These are phyloP conservation scores for Hyaloscypha variabilis DNA, from an alignment of 495 filamentous ascomycete genomes.

Conservation along the genomic window DNA sequence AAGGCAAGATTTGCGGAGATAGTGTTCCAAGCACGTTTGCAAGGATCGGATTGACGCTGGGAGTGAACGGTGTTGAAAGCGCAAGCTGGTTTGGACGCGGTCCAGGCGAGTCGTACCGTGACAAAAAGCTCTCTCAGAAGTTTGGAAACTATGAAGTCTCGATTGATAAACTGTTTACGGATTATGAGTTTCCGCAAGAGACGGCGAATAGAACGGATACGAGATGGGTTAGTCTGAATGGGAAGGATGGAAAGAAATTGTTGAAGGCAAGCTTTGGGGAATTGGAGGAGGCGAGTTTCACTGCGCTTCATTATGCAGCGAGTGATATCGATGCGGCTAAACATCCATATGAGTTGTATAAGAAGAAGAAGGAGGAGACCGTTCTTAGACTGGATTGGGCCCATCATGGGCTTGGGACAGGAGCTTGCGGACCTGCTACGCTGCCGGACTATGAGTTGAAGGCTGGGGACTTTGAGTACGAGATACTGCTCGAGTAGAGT, in stretches of 20 bases:
- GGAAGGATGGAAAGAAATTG: not conserved
- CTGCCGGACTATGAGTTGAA: conserved; percentile 50
- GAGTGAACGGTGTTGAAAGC: conserved; percentile 39
- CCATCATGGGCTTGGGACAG: conserved; percentile 57
- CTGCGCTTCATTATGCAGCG: conserved; percentile 52
- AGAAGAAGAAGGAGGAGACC: conserved; percentile 47
- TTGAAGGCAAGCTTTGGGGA: conserved; percentile 42
- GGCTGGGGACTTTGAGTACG: conserved; percentile 47
- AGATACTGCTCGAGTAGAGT: conserved; percentile 40
- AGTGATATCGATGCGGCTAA: conserved; percentile 54
- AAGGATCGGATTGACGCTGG: conserved; percentile 58
- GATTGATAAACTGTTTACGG: conserved; percentile 49
- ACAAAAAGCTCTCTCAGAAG: conserved; percentile 61
- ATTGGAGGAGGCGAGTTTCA: conserved; percentile 51
- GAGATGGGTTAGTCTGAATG: conserved; percentile 55
- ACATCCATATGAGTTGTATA: conserved; percentile 62
- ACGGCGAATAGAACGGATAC: conserved; percentile 64
- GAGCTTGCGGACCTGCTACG: conserved; percentile 54
- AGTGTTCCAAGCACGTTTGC: conserved; percentile 57
- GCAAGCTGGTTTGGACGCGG: conserved; percentile 67
- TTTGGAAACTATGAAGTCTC: conserved; percentile 49
- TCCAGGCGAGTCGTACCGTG: conserved; percentile 63
- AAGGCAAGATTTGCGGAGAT: conserved; percentile 37
- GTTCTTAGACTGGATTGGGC: conserved; percentile 63
- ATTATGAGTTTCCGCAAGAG: conserved; percentile 72